These are phyloP conservation scores for Chamaecyparis obtusa DNA, from an alignment of 75 land plant genomes.

Conservation along the genomic window DNA sequence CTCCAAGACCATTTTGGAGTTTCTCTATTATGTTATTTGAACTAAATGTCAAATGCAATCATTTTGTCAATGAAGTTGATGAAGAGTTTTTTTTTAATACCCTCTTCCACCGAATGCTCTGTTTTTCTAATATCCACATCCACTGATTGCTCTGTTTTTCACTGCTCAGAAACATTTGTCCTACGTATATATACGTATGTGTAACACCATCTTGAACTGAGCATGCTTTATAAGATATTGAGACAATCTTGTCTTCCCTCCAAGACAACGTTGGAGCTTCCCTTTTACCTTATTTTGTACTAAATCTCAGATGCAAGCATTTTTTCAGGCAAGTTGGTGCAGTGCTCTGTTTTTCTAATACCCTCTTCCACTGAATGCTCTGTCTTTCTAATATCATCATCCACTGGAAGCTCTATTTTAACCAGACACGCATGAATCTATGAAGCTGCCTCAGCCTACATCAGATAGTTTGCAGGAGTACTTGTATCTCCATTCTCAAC, in stretches of 20 bases:
- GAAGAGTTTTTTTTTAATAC: not conserved
- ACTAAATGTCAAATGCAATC: not conserved
- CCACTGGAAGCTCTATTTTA: not conserved
- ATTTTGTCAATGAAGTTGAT: not conserved
- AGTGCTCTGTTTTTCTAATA: not conserved
- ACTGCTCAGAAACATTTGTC: not conserved
- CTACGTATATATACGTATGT: too few species aligned
- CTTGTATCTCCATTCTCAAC: not conserved
- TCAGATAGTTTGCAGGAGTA: not conserved
- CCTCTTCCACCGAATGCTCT: not conserved
- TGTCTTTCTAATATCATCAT: not conserved
- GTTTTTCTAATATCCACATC: not conserved
- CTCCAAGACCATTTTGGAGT: not conserved
- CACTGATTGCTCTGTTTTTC: not conserved
- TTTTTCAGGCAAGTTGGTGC: not conserved
- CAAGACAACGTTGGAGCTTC: not conserved
- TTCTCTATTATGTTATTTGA: not conserved
- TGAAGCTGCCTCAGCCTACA: not conserved
- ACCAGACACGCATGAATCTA: not conserved
- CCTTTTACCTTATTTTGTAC: not conserved
- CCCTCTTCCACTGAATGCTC: not conserved
- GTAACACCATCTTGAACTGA: not conserved
- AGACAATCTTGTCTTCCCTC: not conserved
- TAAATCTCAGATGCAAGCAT: not conserved
- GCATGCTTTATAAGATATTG: not conserved